Percentiles rank a stretch among this genome's conserved stretches.
Evolutionary conservation across 495 filamentous ascomycete genomes (phyloP).

Genomic region (Geoglossum glabrum): DNA sequence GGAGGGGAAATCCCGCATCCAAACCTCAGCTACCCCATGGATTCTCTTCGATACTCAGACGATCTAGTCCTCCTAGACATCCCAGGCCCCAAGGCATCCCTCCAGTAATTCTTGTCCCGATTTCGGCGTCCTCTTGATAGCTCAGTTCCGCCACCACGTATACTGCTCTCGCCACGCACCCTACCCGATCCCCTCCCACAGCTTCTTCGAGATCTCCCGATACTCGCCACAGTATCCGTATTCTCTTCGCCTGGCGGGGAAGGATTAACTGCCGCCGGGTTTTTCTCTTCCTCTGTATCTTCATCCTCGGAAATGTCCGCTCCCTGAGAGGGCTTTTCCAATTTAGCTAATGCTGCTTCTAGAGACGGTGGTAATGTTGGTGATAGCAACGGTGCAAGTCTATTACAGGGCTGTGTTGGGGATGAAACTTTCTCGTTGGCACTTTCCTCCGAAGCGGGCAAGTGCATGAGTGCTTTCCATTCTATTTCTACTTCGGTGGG

Average conservation of each 20-base stretch:
- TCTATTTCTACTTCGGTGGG: constrained; percentile 9
- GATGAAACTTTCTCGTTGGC: constrained; percentile 42
- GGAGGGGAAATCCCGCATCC: too few relatives aligned
- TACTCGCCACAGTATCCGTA: too few relatives aligned
- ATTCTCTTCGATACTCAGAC: too few relatives aligned
- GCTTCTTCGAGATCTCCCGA: too few relatives aligned
- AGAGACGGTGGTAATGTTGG: neutral
- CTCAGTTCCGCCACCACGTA: too few relatives aligned
- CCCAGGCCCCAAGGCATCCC: neutral
- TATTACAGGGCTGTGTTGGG: neutral
- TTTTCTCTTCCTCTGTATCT: neutral
- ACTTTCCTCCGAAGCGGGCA: constrained; percentile 20
- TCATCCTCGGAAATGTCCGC: neutral
- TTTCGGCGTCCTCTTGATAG: neutral
- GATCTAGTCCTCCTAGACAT: neutral
- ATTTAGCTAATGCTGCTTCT: neutral
- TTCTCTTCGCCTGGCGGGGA: too few relatives aligned
- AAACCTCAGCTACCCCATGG: too few relatives aligned
- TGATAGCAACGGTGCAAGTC: constrained; percentile 33
- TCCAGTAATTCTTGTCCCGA: neutral
- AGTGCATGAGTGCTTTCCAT: constrained; percentile 7
- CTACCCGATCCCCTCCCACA: too few relatives aligned
- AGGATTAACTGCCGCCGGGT: too few relatives aligned
- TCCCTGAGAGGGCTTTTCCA: neutral
- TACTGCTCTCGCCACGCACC: too few relatives aligned